These are phyloP conservation scores for Aspergillus persii DNA, from an alignment of 2,329 filamentous ascomycete species.

Conservation along the genomic window DNA sequence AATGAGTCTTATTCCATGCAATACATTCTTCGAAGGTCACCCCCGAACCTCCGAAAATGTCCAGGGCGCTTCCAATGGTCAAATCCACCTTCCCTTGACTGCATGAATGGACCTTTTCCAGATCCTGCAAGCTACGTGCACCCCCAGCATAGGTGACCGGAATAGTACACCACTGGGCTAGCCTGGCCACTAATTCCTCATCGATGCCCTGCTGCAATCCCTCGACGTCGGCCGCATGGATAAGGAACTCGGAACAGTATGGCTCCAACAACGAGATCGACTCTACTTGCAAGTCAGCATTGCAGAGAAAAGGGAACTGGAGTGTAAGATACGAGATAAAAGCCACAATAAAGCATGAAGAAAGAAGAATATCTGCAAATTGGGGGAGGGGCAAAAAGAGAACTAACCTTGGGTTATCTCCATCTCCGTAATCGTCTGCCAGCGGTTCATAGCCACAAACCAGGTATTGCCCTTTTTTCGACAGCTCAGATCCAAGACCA, in stretches of 20 bases:
- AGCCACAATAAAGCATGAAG: background rate
- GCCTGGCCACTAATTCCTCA: constrained; percentile 70
- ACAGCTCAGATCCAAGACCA: constrained; percentile 95
- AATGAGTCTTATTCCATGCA: constrained; percentile 67
- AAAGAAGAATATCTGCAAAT: background rate
- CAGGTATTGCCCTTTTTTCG: constrained; percentile 72
- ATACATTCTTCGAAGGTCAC: constrained; percentile 89
- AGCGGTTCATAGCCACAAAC: constrained; percentile 99
- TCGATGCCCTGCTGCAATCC: constrained; percentile 90
- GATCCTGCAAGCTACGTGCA: constrained; percentile 75
- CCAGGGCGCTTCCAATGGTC: constrained; percentile 92
- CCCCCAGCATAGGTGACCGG: constrained; percentile 96
- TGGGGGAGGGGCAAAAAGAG: background rate
- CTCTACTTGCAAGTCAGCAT: constrained; percentile 51
- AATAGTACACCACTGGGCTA: constrained; percentile 84
- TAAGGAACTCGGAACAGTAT: constrained; percentile 93
- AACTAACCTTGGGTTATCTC: constrained; percentile 76
- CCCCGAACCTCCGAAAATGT: constrained; percentile 87
- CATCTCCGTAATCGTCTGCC: constrained; percentile 97
- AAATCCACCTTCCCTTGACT: constrained; percentile 83
- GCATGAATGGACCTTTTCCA: constrained; percentile 75
- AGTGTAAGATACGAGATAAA: background rate
- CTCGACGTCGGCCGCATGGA: constrained; percentile 96
- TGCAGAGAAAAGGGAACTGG: background rate
- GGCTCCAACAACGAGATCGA: constrained; percentile 79